A percentile compares a stretch with the other conserved stretches of the same genome.
These are phyloP conservation scores for Botrytis squamosa DNA, from an alignment of 2,329 filamentous ascomycete species.

Conservation along the genomic window DNA sequence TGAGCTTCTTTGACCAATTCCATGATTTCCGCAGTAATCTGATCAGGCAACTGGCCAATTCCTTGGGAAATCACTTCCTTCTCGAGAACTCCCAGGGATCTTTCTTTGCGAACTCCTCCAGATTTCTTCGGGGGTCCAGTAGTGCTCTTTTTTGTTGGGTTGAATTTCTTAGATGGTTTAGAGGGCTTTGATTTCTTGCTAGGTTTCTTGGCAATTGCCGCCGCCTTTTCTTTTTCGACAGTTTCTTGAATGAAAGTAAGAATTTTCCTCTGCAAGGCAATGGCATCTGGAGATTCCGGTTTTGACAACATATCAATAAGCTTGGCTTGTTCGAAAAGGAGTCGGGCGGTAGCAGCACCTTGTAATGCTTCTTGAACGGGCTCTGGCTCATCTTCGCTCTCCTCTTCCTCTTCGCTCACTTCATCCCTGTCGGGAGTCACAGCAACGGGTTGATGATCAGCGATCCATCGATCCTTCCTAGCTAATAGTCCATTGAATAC, in stretches of 20 bases:
- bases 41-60: slow-evolving; percentile 75
- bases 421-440: slow-evolving; percentile 65
- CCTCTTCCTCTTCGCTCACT: slow-evolving; percentile 60
- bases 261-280: slow-evolving; percentile 49
- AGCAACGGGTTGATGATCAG: slow-evolving; percentile 65
- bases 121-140: slow-evolving; percentile 46
- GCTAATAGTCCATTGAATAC: slow-evolving; percentile 75
- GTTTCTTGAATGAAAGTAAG: slow-evolving; percentile 62
- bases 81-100: slow-evolving; percentile 72
- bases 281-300: slow-evolving; percentile 48
- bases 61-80: slow-evolving; percentile 89
- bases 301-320: slow-evolving; percentile 55
- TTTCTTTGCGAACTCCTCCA: slow-evolving; percentile 32
- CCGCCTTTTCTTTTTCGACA: slow-evolving; percentile 40
- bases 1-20: slow-evolving; percentile 85
- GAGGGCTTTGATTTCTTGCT: slow-evolving; percentile 55
- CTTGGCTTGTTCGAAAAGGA: slow-evolving; percentile 56
- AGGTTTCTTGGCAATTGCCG: slow-evolving; percentile 39
- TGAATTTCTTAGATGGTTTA: slow-evolving; percentile 42
- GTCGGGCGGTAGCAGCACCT: slow-evolving; percentile 46
- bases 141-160: slow-evolving; percentile 29
- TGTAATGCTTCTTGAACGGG: slow-evolving; percentile 38
- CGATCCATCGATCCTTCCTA: slow-evolving; percentile 78
- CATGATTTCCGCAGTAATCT: slow-evolving; percentile 77
- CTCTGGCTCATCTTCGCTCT: slow-evolving; percentile 49